Evolutionary conservation across 345 rosid genomes (phyloP).

Genomic region (Mallotus nudiflorus): DNA sequence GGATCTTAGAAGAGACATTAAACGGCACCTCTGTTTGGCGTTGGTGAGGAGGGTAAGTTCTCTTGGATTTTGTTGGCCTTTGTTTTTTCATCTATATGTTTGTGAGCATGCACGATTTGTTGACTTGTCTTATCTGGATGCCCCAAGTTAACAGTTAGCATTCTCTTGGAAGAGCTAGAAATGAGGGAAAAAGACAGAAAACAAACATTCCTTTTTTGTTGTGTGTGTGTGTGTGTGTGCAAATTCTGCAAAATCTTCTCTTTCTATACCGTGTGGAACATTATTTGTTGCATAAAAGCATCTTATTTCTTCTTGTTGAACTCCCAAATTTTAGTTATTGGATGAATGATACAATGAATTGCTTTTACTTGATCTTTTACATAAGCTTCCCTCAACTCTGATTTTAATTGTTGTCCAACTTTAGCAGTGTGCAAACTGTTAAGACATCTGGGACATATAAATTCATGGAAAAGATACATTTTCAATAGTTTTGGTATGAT

Average conservation of each 20-base stretch:
- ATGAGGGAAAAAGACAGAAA: background rate
- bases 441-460: too few species aligned
- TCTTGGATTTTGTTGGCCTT: background rate
- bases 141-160: background rate
- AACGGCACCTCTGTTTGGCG: constrained; percentile 91
- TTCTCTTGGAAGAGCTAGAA: background rate
- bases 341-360: background rate
- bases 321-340: background rate
- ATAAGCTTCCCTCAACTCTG: too few species aligned
- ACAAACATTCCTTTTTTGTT: too few species aligned
- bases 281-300: too few species aligned
- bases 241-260: background rate
- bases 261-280: too few species aligned
- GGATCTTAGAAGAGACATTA: constrained; percentile 95
- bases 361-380: background rate
- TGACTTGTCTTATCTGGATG: background rate
- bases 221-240: too few species aligned
- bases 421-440: too few species aligned
- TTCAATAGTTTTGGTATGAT: too few species aligned
- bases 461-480: too few species aligned
- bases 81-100: background rate
- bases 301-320: too few species aligned
- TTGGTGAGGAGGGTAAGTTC: constrained; percentile 83
- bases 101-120: background rate
- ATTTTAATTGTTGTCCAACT: too few species aligned